phyloP scores from a whole-genome alignment of 2,329 filamentous ascomycete species.

The Pseudocercospora pini-densiflorae region DNA sequence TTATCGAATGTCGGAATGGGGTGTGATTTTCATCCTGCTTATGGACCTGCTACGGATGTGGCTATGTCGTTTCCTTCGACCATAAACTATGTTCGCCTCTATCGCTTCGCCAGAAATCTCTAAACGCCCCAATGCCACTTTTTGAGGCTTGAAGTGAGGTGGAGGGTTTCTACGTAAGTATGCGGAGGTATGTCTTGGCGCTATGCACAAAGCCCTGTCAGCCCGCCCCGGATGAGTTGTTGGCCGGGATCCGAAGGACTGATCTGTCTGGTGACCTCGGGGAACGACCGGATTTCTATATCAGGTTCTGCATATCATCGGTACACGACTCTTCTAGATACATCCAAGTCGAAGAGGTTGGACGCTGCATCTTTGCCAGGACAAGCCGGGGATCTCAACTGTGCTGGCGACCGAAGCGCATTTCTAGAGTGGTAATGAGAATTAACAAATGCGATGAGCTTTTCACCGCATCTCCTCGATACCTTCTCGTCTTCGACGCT shows the following conservation, averaged over 20 bases:
- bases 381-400: too few relatives aligned
- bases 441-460: too few relatives aligned
- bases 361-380: background rate
- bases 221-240: background rate
- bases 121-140: background rate
- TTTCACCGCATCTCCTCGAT: background rate
- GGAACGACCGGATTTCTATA: background rate
- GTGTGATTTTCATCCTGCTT: background rate
- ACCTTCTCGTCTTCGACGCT: slow-evolving; percentile 42
- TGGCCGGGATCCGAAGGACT: background rate
- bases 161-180: background rate
- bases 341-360: background rate
- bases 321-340: background rate
- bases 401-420: too few relatives aligned
- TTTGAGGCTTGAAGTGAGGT: background rate
- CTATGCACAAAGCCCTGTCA: background rate
- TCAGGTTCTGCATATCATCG: background rate
- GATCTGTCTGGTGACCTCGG: background rate
- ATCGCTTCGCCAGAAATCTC: background rate
- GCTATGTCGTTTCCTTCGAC: background rate
- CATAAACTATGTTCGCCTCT: background rate
- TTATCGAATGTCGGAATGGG: background rate
- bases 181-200: background rate
- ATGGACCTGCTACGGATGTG: background rate
- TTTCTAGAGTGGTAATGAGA: too few relatives aligned